A percentile compares a stretch with the other conserved stretches of the same genome.
Evolutionary conservation across 75 land plant genomes (phyloP).

Genomic region (Azolla pinnata): DNA sequence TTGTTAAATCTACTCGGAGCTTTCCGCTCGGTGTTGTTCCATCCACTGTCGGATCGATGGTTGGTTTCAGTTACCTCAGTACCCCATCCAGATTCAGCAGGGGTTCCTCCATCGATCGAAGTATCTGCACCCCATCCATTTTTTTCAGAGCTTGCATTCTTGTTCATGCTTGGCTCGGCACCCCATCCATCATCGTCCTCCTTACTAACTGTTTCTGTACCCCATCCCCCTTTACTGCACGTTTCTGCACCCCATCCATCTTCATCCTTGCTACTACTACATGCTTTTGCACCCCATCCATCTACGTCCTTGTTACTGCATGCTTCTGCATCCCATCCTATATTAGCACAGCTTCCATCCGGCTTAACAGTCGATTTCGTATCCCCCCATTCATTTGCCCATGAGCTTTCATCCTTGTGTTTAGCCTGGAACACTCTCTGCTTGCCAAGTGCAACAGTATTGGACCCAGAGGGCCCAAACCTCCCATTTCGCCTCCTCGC

Average conservation of each 20-base stretch:
- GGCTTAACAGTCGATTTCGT: no score
- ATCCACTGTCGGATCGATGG: neutral
- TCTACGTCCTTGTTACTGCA: neutral
- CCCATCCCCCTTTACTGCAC: no score
- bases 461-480: conserved; percentile 3
- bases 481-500: neutral
- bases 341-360: neutral
- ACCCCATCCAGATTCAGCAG: neutral
- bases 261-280: neutral
- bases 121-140: neutral
- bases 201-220: no score
- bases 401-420: no score
- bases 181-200: neutral
- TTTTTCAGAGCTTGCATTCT: neutral
- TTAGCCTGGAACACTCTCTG: no score
- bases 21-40: neutral
- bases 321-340: neutral
- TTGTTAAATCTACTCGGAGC: neutral
- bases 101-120: no score
- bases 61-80: neutral
- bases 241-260: neutral
- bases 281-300: neutral
- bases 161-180: neutral
- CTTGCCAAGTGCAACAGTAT: neutral
- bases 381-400: no score